Evolutionary conservation across 2,329 filamentous ascomycete species (phyloP), one percentile per base, ranked within the genome.

Genomic region (Pseudonectria buxi): DNA sequence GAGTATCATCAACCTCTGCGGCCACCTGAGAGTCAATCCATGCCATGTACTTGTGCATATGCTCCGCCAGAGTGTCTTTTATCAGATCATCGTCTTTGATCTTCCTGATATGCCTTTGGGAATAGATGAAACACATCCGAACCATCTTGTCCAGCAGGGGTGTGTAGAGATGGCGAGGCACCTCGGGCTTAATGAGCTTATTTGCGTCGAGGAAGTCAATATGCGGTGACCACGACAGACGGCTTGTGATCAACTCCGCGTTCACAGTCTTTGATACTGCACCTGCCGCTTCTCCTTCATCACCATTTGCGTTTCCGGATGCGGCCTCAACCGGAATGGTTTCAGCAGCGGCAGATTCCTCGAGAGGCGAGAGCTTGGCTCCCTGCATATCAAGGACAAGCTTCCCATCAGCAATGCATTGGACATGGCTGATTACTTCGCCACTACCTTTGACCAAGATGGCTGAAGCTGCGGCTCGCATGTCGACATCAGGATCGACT

Each of bases 151-250:
- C 51, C 6, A 58, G 47, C 10, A 49, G 18, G 2, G 28, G 25
- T 10, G 37, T 36, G 13, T 54, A 47, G 10, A 30, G 15, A 3
- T 27, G 30, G 9, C 33, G 31, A 9, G 41, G 26, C 13, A 24
- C 14, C 10, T 40, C 37, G 14, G 41, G 34, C n/a, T 54, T 41
- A 24, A 59, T 43, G 10, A 54, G 38, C 2, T 39, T 39, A 3
- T 45, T 42, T 3, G 47, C 31, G 12, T 56, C 46, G 3, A 50
- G 33, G 24, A 60, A 58, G 36, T 61, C 55, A 22, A 57, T 40
- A 25, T 59, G 46, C 2, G 54, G 54, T 6, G 47, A 42, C 58
- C 57, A 61, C n/a, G n/a, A n/a, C n/a, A n/a, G n/a, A n/a, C n/a
- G n/a, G n/a, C n/a, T n/a, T n/a, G n/a, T n/a, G n/a, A n/a, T n/a